Base-by-base conservation (phyloP, 495 filamentous ascomycete species). In the Pseudoneurospora amorphoporcata region DNA sequence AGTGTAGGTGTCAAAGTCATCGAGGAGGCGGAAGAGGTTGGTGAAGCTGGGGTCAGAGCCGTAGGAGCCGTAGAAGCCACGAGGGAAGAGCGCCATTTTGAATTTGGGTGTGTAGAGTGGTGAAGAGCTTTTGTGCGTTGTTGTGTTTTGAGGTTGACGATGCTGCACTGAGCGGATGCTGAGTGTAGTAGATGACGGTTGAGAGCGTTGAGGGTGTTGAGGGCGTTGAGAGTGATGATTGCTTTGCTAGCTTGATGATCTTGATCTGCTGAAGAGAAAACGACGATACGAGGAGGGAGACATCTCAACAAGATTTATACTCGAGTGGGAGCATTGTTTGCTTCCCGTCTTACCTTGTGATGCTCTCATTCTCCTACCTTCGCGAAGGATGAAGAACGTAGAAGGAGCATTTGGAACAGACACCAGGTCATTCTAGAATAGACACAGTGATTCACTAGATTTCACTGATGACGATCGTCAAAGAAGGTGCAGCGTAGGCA, bases 21-120 rank as follows among this genome's bases (percentile, higher is more conserved):
- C 90, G 47, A 97, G 86, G 17, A 95, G 83, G 65, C 88, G 89
- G 86, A 95, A 92, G 76, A 95, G 86, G 38, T 90, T 88, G 37
- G 83, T 76, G 82, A 91, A 89, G 81, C 88, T 83, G 74, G 80
- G 77, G 68, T 85, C 79, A 58, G 76, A 82, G 72, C 80, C 77
- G 80, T 82, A 82, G 68, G 76, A 82, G 72, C 80, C 77, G 81
- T 82, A 82, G 79, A 86, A 83, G 73, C 81, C 79, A 76, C 85
- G 85, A 74, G 89, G 83, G 80, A 90, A 88, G 83, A 92, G 84
- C 76, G 90, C 85, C 92, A 94, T 93, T 75, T 80, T 88, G 80
- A 45, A 40, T 17, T 69, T 16, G 14, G 6, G 41, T 41, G 16
- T 37, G 42, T 29, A 29, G 19, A 68, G 42, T 29, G 14, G 53